phyloP scores from a whole-genome alignment of 2,329 filamentous ascomycete species.

The Periconia digitata region DNA sequence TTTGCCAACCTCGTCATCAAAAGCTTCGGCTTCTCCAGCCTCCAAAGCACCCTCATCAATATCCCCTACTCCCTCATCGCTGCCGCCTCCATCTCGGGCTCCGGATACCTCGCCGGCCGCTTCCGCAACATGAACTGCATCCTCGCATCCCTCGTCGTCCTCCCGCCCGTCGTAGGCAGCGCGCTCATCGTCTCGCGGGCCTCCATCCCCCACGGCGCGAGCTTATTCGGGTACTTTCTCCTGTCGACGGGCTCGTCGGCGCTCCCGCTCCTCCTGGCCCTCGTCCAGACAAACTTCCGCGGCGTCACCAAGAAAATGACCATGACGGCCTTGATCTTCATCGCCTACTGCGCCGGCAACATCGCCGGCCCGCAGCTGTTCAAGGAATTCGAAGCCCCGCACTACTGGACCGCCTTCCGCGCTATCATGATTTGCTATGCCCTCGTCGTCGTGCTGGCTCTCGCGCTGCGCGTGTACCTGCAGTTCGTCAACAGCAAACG shows the following conservation, averaged over 20 bases:
- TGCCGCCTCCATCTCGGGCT: constrained; percentile 14
- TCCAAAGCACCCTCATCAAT: constrained; percentile 36
- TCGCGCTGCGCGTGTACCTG: constrained; percentile 19
- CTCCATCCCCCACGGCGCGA: constrained; percentile 14
- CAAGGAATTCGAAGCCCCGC: constrained; percentile 16
- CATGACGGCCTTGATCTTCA: constrained; percentile 37
- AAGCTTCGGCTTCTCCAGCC: constrained; percentile 46
- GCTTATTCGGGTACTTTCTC: constrained; percentile 26
- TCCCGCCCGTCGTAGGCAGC: constrained; percentile 15
- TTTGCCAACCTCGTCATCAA: constrained; percentile 45
- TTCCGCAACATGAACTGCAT: constrained; percentile 17
- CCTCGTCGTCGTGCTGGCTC: constrained; percentile 33
- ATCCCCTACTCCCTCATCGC: constrained; percentile 21
- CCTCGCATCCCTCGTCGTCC: constrained; percentile 16
- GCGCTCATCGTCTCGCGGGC: constrained; percentile 16
- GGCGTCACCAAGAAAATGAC: constrained; percentile 45
- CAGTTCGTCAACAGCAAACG: constrained; percentile 22
- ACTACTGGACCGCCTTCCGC: constrained; percentile 19
- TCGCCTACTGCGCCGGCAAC: constrained; percentile 39
- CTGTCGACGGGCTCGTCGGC: constrained; percentile 20
- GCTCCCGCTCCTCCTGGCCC: constrained; percentile 23
- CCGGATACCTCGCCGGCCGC: constrained; percentile 17
- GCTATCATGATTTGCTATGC: constrained; percentile 37
- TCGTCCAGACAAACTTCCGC: constrained; percentile 20
- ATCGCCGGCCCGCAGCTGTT: constrained; percentile 35